These are phyloP conservation scores for Ophiostoma novo-ulmi DNA, from an alignment of 2,329 filamentous ascomycete genomes.

Conservation along the genomic window DNA sequence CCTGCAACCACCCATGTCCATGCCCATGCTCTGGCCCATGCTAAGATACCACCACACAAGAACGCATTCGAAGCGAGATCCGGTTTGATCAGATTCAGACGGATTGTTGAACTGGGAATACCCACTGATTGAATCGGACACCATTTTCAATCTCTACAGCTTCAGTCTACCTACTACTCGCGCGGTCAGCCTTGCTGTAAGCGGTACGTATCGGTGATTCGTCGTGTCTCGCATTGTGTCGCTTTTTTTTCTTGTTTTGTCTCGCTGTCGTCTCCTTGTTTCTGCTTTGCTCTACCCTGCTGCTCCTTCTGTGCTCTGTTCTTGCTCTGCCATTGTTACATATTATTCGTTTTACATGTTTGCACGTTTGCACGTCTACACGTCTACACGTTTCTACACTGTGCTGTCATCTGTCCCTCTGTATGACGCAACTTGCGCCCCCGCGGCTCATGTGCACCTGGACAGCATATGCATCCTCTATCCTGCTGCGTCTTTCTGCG, in stretches of 20 bases:
- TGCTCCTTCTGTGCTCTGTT: background rate
- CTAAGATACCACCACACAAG: background rate
- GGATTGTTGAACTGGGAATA: background rate
- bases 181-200: background rate
- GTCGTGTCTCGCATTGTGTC: background rate
- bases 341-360: background rate
- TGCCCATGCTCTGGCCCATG: background rate
- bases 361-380: background rate
- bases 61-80: background rate
- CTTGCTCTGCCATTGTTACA: background rate
- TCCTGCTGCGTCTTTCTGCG: no score
- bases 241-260: background rate
- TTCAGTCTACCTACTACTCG: no score
- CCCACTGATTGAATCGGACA: background rate
- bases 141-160: background rate
- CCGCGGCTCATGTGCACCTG: background rate
- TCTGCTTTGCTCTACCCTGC: background rate
- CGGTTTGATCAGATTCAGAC: background rate
- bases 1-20: background rate
- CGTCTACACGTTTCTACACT: background rate
- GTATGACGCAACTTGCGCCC: constrained; percentile 1
- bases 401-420: background rate
- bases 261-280: background rate
- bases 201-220: background rate
- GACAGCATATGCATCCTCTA: background rate